Evolutionary conservation across 1,139 yeast genomes (phyloP).

Genomic region (Hemisphaericaspora xylofermentans): DNA sequence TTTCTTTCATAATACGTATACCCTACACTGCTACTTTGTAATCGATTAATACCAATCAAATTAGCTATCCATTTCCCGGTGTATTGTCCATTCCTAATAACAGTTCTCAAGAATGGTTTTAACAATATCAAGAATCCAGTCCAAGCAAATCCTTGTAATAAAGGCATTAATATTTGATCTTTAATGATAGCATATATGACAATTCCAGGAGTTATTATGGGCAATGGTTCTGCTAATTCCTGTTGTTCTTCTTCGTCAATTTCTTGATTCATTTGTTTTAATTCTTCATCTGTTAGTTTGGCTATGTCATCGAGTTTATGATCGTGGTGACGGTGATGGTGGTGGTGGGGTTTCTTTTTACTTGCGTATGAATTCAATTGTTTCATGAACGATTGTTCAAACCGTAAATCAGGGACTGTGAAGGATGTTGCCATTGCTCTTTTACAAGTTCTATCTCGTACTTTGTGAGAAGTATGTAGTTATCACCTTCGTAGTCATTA

Average conservation of each 20-base stretch:
- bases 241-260: conserved; percentile 26
- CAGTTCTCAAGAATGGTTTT: conserved; percentile 28
- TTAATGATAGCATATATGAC: conserved; percentile 56
- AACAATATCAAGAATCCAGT: conserved; percentile 33
- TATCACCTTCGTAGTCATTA: too few relatives aligned
- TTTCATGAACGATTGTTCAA: conserved; percentile 58
- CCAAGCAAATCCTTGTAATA: conserved; percentile 48
- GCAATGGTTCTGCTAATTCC: conserved; percentile 26
- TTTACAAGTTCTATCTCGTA: too few relatives aligned
- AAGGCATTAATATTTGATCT: conserved; percentile 71
- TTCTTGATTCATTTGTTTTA: conserved; percentile 21
- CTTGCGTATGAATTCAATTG: conserved; percentile 43
- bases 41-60: conserved; percentile 24
- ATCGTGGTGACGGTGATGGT: neutral
- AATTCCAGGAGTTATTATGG: conserved; percentile 44
- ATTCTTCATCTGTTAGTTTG: conserved; percentile 25
- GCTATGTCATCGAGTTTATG: conserved; percentile 5
- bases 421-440: conserved; percentile 17
- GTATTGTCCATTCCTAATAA: conserved; percentile 32
- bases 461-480: too few relatives aligned
- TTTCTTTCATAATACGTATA: neutral
- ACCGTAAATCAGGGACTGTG: conserved; percentile 63
- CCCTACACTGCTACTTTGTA: conserved; percentile 2
- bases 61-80: conserved; percentile 28
- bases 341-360: conserved; percentile 4